Evolutionary conservation across 2,329 filamentous ascomycete genomes (phyloP), one percentile per base, ranked within the genome.

Genomic region (Colletotrichum simmondsii): DNA sequence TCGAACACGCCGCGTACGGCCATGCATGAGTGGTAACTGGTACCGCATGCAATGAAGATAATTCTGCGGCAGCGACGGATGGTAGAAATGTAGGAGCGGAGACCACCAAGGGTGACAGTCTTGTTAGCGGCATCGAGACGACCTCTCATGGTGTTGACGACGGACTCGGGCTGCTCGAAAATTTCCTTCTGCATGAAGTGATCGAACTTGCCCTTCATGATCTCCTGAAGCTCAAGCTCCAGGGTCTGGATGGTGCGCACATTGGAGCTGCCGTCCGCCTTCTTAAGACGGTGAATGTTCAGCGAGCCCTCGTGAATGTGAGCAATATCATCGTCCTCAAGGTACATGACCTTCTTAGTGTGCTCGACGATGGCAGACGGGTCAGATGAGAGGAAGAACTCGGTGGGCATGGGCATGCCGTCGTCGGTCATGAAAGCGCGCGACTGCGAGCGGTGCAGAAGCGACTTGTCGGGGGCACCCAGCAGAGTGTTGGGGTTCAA

Each of bases 121-220:
- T 97, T 97, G 89, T 98, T 97, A 79, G 92, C 93, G 73, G 93
- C 89, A 84, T 99, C 97, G 79, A 99, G 89, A 87, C 97, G 97
- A 86, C 97, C 97, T 92, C 97, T 95, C 97, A 99, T 99, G 77
- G 97, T 98, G 91, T 99, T 99, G 88, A 99, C 92, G 74, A 99
- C 95, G 16, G 97, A 99, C 87, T 99, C 97, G 81, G 97, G 97
- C 89, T 99, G 97, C 90, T 99, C 97, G 84, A 99, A 99, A 81
- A 99, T 99, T 85, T 99, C 97, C 92, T 99, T 99, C 85, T 99
- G 97, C 97, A 99, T 99, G 90, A 98, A 99, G 88, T 99, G 97
- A 85, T 99, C 97, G 86, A 98, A 99, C 83, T 97, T 97, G 85
- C 97, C 97, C 93, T 99, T 99, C 97, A 99, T 99, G 86, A 99